Conservation (phyloP, 805 yeast genomes). For the Candida nemodendra region DNA sequence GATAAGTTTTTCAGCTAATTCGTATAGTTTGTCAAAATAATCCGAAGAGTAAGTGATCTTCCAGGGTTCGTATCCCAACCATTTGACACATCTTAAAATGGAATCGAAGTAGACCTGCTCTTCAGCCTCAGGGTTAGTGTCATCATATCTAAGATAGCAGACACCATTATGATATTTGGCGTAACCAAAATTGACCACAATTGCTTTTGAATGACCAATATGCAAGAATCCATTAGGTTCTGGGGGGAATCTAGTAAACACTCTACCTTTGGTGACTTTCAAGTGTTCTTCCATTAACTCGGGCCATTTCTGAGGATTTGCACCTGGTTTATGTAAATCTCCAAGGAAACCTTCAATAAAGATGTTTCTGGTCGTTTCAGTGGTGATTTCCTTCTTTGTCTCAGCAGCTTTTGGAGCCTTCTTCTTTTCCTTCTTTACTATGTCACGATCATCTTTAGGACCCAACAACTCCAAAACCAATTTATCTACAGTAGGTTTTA, state of each 20-base stretch:
- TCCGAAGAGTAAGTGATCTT: slow-evolving; percentile 94
- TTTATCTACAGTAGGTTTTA: slow-evolving; percentile 85
- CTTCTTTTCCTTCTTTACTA: slow-evolving; percentile 73
- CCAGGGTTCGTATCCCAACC: slow-evolving; percentile 96
- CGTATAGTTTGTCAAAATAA: slow-evolving; percentile 87
- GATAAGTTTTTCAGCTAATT: slow-evolving; percentile 81
- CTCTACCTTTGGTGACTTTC: slow-evolving; percentile 74
- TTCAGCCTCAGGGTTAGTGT: slow-evolving; percentile 98
- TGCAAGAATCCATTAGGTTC: slow-evolving; percentile 98
- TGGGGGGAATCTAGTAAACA: slow-evolving; percentile 95
- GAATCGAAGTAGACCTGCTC: slow-evolving; percentile 87
- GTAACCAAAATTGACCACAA: slow-evolving; percentile 96
- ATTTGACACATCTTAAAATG: slow-evolving; percentile 77
- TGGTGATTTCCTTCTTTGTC: slow-evolving; percentile 22
- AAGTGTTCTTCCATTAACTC: slow-evolving; percentile 82
- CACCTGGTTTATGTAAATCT: slow-evolving; percentile 92
- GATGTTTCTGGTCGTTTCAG: slow-evolving; percentile 60
- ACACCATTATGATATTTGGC: slow-evolving; percentile 84
- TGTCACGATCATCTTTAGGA: slow-evolving; percentile 95
- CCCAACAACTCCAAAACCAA: slow-evolving; percentile 74
- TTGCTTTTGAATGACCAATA: slow-evolving; percentile 97
- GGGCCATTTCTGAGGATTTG: slow-evolving; percentile 86
- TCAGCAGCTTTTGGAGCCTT: slow-evolving; percentile 36
- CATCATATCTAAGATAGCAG: slow-evolving; percentile 93
- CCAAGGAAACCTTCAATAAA: slow-evolving; percentile 95